Percentiles rank a stretch among this genome's conserved stretches.
Conservation (phyloP, 495 filamentous ascomycete genomes). For the Oidiodendron maius region DNA sequence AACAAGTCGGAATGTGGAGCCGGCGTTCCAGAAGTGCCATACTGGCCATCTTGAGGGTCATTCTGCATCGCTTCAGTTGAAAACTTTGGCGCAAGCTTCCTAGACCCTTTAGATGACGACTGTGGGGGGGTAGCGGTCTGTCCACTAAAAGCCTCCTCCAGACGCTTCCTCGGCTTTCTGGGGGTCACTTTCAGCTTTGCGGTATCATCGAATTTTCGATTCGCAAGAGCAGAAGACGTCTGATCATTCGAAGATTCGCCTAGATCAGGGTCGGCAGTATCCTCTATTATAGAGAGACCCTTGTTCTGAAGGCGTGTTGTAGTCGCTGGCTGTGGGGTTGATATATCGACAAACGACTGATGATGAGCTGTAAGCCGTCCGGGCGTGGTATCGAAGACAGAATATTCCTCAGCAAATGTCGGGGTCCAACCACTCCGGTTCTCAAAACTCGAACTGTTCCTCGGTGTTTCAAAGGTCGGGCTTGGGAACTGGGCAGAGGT, state of each 20-base stretch:
- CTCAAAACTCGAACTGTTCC: slow-evolving; percentile 37
- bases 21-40: slow-evolving; percentile 18
- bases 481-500: slow-evolving; percentile 57
- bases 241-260: slow-evolving; percentile 52
- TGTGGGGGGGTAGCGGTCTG: slow-evolving; percentile 49
- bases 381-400: slow-evolving; percentile 50
- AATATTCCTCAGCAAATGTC: slow-evolving; percentile 51
- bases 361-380: slow-evolving; percentile 40
- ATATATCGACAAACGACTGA: slow-evolving; percentile 24
- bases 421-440: slow-evolving; percentile 46
- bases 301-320: slow-evolving; percentile 3
- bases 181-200: slow-evolving; percentile 30
- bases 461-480: slow-evolving; percentile 61
- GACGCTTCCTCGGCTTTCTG: slow-evolving; percentile 28
- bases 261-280: slow-evolving; percentile 36
- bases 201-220: slow-evolving; percentile 27
- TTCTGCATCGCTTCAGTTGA: slow-evolving; percentile 45
- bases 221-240: slow-evolving; percentile 47
- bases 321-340: slow-evolving; percentile 12
- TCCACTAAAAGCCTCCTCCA: slow-evolving; percentile 26
- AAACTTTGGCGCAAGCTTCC: slow-evolving; percentile 45
- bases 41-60: slow-evolving; percentile 32
- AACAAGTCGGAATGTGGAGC: slow-evolving; percentile 28
- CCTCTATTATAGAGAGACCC: slow-evolving; percentile 12
- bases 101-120: slow-evolving; percentile 41